phyloP scores from a whole-genome alignment of 1,139 yeast species.

The Hansenula lynferdii region DNA sequence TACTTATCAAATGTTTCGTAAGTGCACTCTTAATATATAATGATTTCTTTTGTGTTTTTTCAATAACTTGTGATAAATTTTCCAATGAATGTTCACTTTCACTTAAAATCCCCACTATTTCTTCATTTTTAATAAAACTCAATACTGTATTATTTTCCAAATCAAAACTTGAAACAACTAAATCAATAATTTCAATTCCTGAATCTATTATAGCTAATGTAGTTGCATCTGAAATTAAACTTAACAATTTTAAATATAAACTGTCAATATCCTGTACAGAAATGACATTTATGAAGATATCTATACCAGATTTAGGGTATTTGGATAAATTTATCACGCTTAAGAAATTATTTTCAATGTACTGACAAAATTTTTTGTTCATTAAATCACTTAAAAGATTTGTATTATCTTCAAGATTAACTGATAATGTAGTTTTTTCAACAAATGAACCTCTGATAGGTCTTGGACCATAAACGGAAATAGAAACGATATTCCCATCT shows the following conservation, averaged over 20 bases:
- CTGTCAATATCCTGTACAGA: constrained; percentile 35
- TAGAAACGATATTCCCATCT: constrained; percentile 50
- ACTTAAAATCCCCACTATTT: constrained; percentile 31
- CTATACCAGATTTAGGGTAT: constrained; percentile 89
- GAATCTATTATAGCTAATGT: constrained; percentile 78
- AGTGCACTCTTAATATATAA: constrained; percentile 13
- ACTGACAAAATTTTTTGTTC: constrained; percentile 28
- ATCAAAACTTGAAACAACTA: constrained; percentile 68
- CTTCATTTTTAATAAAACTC: constrained; percentile 29
- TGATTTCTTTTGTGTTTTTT: constrained; percentile 8
- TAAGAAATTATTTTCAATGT: constrained; percentile 28
- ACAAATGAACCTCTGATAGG: constrained; percentile 77
- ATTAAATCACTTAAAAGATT: constrained; percentile 25
- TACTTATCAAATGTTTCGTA: constrained; percentile 5
- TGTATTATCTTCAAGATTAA: constrained; percentile 49
- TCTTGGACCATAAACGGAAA: constrained; percentile 83
- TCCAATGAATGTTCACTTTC: constrained; percentile 21
- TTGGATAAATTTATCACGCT: constrained; percentile 53
- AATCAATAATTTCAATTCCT: constrained; percentile 71
- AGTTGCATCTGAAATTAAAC: constrained; percentile 20
- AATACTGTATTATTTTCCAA: constrained; percentile 25
- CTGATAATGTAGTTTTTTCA: constrained; percentile 63
- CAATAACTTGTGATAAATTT: constrained; percentile 19
- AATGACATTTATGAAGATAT: constrained; percentile 66
- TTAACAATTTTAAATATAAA: constrained; percentile 16